phyloP scores from a whole-genome alignment of 2,329 filamentous ascomycete genomes.

The Claviceps digitariae region DNA sequence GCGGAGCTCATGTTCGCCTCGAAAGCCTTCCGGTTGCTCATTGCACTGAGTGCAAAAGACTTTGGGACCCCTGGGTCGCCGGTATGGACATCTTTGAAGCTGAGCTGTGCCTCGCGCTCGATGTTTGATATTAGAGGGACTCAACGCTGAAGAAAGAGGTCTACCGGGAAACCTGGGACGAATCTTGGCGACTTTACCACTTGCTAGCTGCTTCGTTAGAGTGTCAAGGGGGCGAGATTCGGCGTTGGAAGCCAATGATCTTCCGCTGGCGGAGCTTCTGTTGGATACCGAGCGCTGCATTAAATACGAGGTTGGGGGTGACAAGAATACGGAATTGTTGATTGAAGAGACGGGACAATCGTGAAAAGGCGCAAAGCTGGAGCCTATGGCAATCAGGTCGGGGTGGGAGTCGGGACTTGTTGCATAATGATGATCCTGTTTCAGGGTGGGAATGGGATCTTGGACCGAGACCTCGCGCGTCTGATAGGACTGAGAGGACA shows the following conservation, averaged over 20 bases:
- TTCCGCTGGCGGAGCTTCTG: constrained; percentile 26
- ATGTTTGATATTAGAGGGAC: constrained; percentile 4
- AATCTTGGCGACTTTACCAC: constrained; percentile 24
- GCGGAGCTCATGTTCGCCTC: constrained; percentile 71
- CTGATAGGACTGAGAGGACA: constrained; percentile 23
- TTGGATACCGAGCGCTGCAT: constrained; percentile 39
- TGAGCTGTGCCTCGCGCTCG: constrained; percentile 31
- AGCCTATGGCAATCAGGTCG: constrained; percentile 24
- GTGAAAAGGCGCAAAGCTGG: constrained; percentile 16
- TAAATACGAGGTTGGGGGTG: constrained; percentile 4
- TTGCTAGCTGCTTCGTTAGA: constrained; percentile 30
- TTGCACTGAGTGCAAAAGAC: constrained; percentile 58
- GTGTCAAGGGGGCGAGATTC: constrained; percentile 35
- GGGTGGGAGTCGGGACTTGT: constrained; percentile 19
- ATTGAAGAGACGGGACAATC: constrained; percentile 16
- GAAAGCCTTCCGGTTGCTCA: constrained; percentile 64
- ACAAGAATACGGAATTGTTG: neutral
- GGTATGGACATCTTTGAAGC: constrained; percentile 30
- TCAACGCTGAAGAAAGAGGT: constrained; percentile 4
- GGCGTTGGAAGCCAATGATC: constrained; percentile 29
- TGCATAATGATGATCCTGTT: constrained; percentile 8
- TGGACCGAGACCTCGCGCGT: constrained; percentile 9
- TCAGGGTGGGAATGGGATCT: constrained; percentile 10
- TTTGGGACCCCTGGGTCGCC: constrained; percentile 56
- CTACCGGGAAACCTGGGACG: constrained; percentile 29